phyloP scores from a whole-genome alignment of 345 rosid genomes.

The Arabidopsis arenosa region DNA sequence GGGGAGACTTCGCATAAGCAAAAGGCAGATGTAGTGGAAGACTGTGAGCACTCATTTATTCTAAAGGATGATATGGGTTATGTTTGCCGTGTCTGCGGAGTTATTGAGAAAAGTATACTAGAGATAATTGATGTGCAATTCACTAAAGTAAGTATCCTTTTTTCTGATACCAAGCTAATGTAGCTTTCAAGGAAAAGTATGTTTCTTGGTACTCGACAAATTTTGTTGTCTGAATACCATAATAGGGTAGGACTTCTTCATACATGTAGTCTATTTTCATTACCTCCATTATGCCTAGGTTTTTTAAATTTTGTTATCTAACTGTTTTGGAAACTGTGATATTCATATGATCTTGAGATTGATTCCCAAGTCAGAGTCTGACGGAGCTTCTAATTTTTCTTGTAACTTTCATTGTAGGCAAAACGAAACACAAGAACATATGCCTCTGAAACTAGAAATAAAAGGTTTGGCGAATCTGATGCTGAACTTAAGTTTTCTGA shows the following conservation, averaged over 20 bases:
- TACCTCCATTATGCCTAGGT: conserved; percentile 14
- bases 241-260: not conserved
- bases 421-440: conserved; percentile 68
- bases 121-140: conserved; percentile 79
- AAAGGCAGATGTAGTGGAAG: conserved; percentile 55
- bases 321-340: not conserved
- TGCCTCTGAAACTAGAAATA: conserved; percentile 51
- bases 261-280: not conserved
- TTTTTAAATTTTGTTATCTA: not conserved
- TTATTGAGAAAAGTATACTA: conserved; percentile 71
- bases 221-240: not conserved
- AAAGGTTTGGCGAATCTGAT: conserved; percentile 55
- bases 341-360: conserved; percentile 1
- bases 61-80: conserved; percentile 91
- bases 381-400: conserved; percentile 16
- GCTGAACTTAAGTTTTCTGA: conserved; percentile 56
- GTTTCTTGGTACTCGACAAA: conserved; percentile 11
- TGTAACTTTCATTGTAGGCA: conserved; percentile 48
- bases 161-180: conserved; percentile 7
- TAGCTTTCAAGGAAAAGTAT: conserved; percentile 23
- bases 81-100: conserved; percentile 92
- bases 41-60: conserved; percentile 79
- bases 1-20: conserved; percentile 57
- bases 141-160: conserved; percentile 58
- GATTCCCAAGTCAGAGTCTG: not conserved